phyloP scores from a whole-genome alignment of 164 flowering plant genomes.

The Malania oleifera region DNA sequence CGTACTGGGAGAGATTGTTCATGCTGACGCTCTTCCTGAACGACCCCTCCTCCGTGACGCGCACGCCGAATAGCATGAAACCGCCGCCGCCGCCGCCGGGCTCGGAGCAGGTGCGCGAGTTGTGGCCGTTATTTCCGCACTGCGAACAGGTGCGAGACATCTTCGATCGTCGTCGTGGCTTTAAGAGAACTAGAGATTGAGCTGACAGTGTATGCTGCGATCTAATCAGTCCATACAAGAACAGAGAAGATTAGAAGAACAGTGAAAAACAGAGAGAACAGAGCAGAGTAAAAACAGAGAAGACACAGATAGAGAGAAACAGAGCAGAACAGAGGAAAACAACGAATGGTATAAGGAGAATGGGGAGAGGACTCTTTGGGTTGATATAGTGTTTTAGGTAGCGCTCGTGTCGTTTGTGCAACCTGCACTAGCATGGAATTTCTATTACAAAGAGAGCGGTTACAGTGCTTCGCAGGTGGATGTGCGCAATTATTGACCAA shows the following conservation, averaged over 20 bases:
- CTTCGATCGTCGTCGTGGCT: not conserved
- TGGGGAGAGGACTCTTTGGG: not conserved
- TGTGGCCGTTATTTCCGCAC: constrained; percentile 63
- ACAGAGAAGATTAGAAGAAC: not conserved
- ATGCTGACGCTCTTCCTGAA: constrained; percentile 59
- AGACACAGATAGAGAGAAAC: not conserved
- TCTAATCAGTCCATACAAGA: not conserved
- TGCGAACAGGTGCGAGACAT: constrained; percentile 57
- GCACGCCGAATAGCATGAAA: constrained; percentile 64
- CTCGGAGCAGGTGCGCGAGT: constrained; percentile 60
- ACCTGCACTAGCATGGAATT: no score
- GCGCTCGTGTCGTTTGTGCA: no score
- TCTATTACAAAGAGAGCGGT: no score
- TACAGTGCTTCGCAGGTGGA: no score
- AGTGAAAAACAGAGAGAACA: not conserved
- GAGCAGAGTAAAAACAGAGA: not conserved
- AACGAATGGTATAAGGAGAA: not conserved
- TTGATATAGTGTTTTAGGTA: not conserved
- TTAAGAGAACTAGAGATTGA: not conserved
- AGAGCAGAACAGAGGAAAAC: not conserved
- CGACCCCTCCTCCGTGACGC: constrained; percentile 29
- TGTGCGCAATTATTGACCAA: no score
- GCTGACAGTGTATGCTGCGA: not conserved
- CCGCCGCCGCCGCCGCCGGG: constrained; percentile 26
- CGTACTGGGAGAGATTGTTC: constrained; percentile 54